Conservation (phyloP, 1,284 basidiomycete species). For the Schizophyllum commune region DNA sequence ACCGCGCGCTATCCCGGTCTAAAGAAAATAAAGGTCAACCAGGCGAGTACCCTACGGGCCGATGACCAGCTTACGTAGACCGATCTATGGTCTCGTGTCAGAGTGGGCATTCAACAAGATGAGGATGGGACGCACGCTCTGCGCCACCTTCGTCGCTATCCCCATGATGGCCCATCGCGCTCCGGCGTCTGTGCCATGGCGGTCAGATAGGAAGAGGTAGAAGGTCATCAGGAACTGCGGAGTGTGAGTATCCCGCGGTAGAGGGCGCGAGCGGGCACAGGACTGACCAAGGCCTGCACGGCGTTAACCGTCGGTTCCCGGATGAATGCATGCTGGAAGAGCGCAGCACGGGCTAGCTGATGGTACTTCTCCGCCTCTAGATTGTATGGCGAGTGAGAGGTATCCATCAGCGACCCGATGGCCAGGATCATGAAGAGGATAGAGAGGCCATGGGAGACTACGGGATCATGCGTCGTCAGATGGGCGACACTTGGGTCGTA, state of each 20-base stretch:
- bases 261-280: constrained; percentile 5
- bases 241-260: constrained; percentile 4
- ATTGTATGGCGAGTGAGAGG: constrained; percentile 54
- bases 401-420: constrained; percentile 67
- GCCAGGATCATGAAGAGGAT: constrained; percentile 71
- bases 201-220: constrained; percentile 67
- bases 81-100: constrained; percentile 41
- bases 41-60: not conserved
- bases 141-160: constrained; percentile 67
- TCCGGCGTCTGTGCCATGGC: constrained; percentile 63
- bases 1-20: constrained; percentile 68
- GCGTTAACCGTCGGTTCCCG: constrained; percentile 67
- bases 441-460: constrained; percentile 58
- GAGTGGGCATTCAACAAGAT: constrained; percentile 11
- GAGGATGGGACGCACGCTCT: constrained; percentile 50
- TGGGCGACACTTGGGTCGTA: constrained; percentile 42
- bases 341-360: constrained; percentile 61
- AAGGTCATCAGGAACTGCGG: constrained; percentile 68
- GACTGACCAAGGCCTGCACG: constrained; percentile 60
- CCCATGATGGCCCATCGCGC: constrained; percentile 76
- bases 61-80: constrained; percentile 49
- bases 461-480: constrained; percentile 42
- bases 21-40: constrained; percentile 11
- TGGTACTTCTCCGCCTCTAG: constrained; percentile 75
- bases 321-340: constrained; percentile 65